Conservation (phyloP, 352 stramenopile genomes). For the Phytophthora aleatoria region DNA sequence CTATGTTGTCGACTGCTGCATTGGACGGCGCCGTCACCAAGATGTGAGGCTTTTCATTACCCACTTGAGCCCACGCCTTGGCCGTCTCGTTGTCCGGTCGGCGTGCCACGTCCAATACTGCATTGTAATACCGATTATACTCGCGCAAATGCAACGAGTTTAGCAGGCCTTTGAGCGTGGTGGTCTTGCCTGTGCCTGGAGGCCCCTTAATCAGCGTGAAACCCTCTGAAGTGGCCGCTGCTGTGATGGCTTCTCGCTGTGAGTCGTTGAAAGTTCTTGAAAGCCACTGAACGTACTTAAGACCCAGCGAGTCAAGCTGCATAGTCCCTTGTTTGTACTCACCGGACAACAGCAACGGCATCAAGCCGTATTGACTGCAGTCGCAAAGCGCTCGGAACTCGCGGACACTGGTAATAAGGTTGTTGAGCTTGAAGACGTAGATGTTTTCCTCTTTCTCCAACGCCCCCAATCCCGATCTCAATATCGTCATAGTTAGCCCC, state of each 20-base stretch:
- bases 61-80: constrained; percentile 79
- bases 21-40: constrained; percentile 94
- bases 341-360: constrained; percentile 80
- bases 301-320: constrained; percentile 78
- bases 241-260: constrained; percentile 90
- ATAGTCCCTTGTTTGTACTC: constrained; percentile 74
- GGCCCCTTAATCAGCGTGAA: constrained; percentile 94
- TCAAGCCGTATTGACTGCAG: constrained; percentile 73
- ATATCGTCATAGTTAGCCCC: constrained; percentile 70
- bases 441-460: constrained; percentile 59
- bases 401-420: constrained; percentile 87
- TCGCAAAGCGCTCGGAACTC: constrained; percentile 88
- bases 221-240: constrained; percentile 83
- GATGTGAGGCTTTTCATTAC: constrained; percentile 93
- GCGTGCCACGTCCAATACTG: constrained; percentile 79
- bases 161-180: constrained; percentile 90
- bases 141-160: constrained; percentile 93
- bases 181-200: constrained; percentile 92
- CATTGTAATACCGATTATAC: constrained; percentile 93
- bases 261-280: constrained; percentile 87
- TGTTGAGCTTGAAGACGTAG: constrained; percentile 87
- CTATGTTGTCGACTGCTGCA: constrained; percentile 96
- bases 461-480: constrained; percentile 52
- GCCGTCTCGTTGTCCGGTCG: constrained; percentile 83
- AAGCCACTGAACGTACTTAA: constrained; percentile 85